A percentile compares a stretch with the other conserved stretches of the same genome.
Conservation (phyloP, 2,329 filamentous ascomycete genomes). For the Penicillium sp. region DNA sequence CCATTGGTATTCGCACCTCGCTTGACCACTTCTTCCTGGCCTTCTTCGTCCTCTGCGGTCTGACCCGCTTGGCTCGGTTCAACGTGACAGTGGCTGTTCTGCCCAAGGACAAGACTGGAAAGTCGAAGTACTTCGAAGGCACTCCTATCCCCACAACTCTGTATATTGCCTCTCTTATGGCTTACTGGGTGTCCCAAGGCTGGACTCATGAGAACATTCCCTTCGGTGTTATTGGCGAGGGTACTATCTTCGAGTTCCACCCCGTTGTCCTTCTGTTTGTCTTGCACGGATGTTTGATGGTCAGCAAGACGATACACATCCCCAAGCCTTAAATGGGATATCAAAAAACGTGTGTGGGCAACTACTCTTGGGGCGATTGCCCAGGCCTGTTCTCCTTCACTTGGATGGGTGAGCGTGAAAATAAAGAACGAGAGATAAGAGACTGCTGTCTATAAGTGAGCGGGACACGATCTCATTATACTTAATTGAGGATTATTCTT, state of each 20-base stretch:
- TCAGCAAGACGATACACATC: slow-evolving; percentile 91
- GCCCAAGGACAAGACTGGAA: slow-evolving; percentile 89
- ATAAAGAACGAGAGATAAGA: slow-evolving; percentile 24
- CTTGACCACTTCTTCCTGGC: slow-evolving; percentile 80
- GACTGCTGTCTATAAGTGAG: slow-evolving; percentile 21
- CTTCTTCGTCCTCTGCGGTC: slow-evolving; percentile 92
- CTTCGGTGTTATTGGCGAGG: slow-evolving; percentile 70
- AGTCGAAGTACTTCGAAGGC: slow-evolving; percentile 95
- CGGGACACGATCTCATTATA: slow-evolving; percentile 27
- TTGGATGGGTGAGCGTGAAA: slow-evolving; percentile 27
- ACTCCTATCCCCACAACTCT: slow-evolving; percentile 93
- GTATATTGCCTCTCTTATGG: slow-evolving; percentile 81
- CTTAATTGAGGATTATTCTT: slow-evolving; percentile 24
- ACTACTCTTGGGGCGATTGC: slow-evolving; percentile 21
- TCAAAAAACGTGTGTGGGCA: slow-evolving; percentile 14
- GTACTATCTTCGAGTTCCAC: slow-evolving; percentile 79
- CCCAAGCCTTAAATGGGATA: slow-evolving; percentile 71
- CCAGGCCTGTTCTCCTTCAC: slow-evolving; percentile 22
- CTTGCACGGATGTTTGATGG: slow-evolving; percentile 91
- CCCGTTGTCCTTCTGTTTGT: slow-evolving; percentile 81
- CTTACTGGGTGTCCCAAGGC: slow-evolving; percentile 81
- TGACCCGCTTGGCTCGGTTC: slow-evolving; percentile 93
- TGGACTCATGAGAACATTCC: slow-evolving; percentile 83
- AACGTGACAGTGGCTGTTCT: slow-evolving; percentile 91
- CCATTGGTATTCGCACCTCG: slow-evolving; percentile 82